These are phyloP conservation scores for Trichoderma reesei DNA, from an alignment of 495 filamentous ascomycete genomes.

Conservation along the genomic window DNA sequence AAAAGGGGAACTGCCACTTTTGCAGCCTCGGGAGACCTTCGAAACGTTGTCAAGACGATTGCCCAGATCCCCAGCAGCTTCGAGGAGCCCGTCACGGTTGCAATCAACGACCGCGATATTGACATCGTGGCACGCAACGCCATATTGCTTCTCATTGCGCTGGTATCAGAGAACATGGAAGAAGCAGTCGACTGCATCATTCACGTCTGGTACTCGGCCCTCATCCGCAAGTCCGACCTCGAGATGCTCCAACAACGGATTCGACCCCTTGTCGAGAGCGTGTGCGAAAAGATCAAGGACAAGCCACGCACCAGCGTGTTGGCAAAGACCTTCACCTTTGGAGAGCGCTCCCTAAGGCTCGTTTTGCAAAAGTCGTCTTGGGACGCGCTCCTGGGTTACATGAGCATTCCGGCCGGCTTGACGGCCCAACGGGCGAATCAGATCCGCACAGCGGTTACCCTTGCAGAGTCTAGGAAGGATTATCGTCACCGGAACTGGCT, in stretches of 20 bases:
- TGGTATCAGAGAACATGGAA: not conserved
- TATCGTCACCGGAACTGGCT: not conserved
- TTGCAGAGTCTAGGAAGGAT: not conserved
- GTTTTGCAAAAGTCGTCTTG: not conserved
- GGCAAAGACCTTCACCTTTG: conserved; percentile 19
- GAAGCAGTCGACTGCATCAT: conserved; percentile 13
- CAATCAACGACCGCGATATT: conserved; percentile 36
- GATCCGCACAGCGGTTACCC: not conserved
- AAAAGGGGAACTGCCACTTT: no score
- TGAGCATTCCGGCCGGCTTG: not conserved
- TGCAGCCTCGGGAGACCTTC: conserved; percentile 40
- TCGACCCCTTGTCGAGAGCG: conserved; percentile 14
- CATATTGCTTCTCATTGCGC: conserved; percentile 33
- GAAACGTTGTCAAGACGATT: conserved; percentile 35
- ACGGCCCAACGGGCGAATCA: not conserved
- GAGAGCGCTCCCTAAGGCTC: conserved; percentile 10
- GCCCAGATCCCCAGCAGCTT: conserved; percentile 23
- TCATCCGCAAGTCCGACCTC: not conserved
- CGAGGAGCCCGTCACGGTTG: conserved; percentile 16
- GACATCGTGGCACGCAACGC: conserved; percentile 35
- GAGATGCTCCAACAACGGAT: not conserved
- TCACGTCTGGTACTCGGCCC: conserved; percentile 24
- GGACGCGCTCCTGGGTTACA: not conserved
- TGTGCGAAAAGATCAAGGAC: conserved; percentile 13
- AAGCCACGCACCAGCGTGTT: conserved; percentile 2